phyloP scores from a whole-genome alignment of 108 stramenopile genomes.

The Poteriospumella lacustris region DNA sequence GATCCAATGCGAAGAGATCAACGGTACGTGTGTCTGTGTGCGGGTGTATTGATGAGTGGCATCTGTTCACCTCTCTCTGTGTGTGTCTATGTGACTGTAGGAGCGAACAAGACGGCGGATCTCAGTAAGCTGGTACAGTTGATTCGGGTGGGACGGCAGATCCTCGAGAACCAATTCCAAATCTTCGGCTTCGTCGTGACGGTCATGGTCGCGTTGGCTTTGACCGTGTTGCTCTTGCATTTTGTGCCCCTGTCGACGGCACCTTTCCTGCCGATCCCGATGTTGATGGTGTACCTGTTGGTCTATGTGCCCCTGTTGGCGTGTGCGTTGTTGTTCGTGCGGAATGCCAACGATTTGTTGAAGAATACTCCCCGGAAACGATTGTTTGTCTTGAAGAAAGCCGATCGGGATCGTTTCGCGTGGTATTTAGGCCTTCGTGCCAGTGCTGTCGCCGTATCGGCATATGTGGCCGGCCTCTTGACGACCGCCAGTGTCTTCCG shows the following conservation, averaged over 20 bases:
- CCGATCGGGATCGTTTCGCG: no score
- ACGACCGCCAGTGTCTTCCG: no score
- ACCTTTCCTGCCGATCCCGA: no score
- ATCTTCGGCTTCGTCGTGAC: conserved; percentile 27
- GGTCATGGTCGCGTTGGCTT: conserved; percentile 33
- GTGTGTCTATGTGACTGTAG: no score
- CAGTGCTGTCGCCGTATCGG: no score
- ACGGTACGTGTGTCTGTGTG: no score
- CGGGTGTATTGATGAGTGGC: no score
- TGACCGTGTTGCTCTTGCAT: conserved; percentile 32
- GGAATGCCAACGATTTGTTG: neutral
- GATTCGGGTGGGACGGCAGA: conserved; percentile 44
- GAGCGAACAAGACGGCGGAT: neutral
- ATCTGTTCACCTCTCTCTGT: no score
- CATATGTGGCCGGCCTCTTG: no score
- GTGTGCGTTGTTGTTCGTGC: no score
- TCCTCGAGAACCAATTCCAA: conserved; percentile 46
- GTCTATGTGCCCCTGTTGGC: conserved; percentile 37
- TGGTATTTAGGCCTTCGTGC: no score
- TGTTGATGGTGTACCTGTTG: conserved; percentile 38
- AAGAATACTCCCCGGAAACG: neutral
- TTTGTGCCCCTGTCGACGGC: conserved; percentile 28
- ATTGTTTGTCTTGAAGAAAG: neutral
- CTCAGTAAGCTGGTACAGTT: conserved; percentile 40
- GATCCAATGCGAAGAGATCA: no score